Percentiles rank a stretch among this genome's conserved stretches.
These are phyloP conservation scores for Protea cynaroides DNA, from an alignment of 164 flowering plant species.

Conservation along the genomic window DNA sequence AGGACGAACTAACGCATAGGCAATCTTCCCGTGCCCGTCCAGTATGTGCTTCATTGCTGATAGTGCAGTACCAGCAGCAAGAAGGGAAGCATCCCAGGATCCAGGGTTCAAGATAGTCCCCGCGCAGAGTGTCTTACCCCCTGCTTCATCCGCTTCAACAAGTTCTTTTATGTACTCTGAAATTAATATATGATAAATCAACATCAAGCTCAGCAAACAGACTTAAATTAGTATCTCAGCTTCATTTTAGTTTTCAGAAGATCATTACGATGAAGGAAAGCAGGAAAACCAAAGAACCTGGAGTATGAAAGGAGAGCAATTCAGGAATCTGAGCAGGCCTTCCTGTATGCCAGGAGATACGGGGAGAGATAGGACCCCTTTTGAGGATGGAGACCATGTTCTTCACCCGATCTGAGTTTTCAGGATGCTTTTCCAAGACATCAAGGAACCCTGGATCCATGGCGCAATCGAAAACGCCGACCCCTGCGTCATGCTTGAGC, in stretches of 20 bases:
- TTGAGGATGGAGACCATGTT: conserved; percentile 86
- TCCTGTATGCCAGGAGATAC: conserved; percentile 67
- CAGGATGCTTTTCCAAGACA: conserved; percentile 83
- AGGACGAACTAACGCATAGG: conserved; percentile 89
- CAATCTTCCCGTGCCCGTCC: conserved; percentile 61
- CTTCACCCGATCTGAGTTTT: conserved; percentile 67
- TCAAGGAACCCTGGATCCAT: conserved; percentile 77
- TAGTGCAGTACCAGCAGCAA: conserved; percentile 87
- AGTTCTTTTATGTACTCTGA: conserved; percentile 70
- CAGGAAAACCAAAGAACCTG: conserved; percentile 28
- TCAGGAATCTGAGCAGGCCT: conserved; percentile 57
- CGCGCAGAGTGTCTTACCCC: conserved; percentile 49
- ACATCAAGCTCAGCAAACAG: not conserved
- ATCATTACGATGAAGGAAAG: too few species aligned
- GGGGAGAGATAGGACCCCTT: conserved; percentile 76
- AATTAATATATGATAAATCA: conserved; percentile 3
- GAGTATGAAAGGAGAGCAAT: conserved; percentile 69
- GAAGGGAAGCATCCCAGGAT: conserved; percentile 74
- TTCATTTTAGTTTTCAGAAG: too few species aligned
- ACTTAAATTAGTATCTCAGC: too few species aligned
- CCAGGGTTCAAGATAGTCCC: conserved; percentile 87
- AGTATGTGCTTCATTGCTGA: conserved; percentile 79
- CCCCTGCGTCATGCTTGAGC: conserved; percentile 70
- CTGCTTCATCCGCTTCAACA: conserved; percentile 59
- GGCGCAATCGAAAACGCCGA: conserved; percentile 77